A percentile compares a stretch with the other conserved stretches of the same genome.
Evolutionary conservation across 176 grass and related monocot genomes (phyloP).

Genomic region (Aechmea fasciata): DNA sequence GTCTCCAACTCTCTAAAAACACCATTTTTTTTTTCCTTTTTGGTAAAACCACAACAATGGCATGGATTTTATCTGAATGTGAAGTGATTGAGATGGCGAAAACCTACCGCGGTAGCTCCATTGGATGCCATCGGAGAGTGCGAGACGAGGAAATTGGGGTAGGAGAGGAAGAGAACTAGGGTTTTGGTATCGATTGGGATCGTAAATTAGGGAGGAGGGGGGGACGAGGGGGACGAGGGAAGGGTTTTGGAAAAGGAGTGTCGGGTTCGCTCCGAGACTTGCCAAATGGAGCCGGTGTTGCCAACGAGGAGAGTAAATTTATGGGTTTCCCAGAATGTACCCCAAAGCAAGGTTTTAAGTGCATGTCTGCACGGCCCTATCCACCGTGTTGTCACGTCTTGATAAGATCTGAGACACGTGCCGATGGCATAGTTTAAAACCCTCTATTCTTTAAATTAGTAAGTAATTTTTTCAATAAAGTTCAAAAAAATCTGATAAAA

Average conservation of each 20-base stretch:
- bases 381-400: too few species aligned
- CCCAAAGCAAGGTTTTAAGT: too few species aligned
- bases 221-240: too few species aligned
- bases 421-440: too few species aligned
- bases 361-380: too few species aligned
- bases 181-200: neutral
- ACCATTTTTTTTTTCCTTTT: neutral
- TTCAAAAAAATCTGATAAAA: too few species aligned
- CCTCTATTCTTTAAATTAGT: too few species aligned
- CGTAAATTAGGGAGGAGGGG: neutral
- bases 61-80: neutral
- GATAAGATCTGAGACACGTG: too few species aligned
- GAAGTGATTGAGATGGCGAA: too few species aligned
- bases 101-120: slow-evolving; percentile 45
- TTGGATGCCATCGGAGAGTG: slow-evolving; percentile 31
- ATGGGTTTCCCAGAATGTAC: neutral
- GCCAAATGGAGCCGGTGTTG: neutral
- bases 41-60: neutral
- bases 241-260: neutral
- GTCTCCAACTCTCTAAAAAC: slow-evolving; percentile 41
- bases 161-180: neutral
- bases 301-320: neutral
- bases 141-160: neutral
- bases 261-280: slow-evolving; percentile 4
- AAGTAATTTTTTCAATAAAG: too few species aligned